phyloP scores from a whole-genome alignment of 208 protist species.

The Sergeia podlipaevii region DNA sequence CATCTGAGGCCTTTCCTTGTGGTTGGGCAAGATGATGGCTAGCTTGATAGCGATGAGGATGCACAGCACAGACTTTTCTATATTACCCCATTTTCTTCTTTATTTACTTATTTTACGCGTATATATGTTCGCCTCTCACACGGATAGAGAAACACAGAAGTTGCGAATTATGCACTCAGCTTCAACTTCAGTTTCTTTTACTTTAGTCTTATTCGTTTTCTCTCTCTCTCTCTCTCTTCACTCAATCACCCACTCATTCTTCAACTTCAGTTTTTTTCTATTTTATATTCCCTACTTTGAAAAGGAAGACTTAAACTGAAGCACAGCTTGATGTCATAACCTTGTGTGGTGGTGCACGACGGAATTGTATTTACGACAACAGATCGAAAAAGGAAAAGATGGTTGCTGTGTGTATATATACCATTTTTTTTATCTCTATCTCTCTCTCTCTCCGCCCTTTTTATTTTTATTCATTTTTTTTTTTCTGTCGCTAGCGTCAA shows the following conservation, averaged over 20 bases:
- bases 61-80: background rate
- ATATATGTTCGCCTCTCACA: background rate
- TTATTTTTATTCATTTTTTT: constrained; percentile 7
- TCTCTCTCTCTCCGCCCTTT: too few species aligned
- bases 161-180: background rate
- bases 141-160: too few species aligned
- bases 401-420: too few species aligned
- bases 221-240: background rate
- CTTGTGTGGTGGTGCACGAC: too few species aligned
- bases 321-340: too few species aligned
- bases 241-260: background rate
- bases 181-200: background rate
- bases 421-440: constrained; percentile 1
- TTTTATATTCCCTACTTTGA: too few species aligned
- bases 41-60: constrained; percentile 1
- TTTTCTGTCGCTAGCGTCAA: background rate
- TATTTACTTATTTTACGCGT: background rate
- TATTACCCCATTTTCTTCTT: constrained; percentile 1
- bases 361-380: too few species aligned
- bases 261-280: background rate
- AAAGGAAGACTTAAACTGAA: too few species aligned
- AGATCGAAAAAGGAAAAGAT: too few species aligned
- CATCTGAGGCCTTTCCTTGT: constrained; percentile 71
- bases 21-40: constrained; percentile 17
- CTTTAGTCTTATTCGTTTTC: background rate